Evolutionary conservation across 148 eudicot species (phyloP).

Genomic region (Silene uniflora): DNA sequence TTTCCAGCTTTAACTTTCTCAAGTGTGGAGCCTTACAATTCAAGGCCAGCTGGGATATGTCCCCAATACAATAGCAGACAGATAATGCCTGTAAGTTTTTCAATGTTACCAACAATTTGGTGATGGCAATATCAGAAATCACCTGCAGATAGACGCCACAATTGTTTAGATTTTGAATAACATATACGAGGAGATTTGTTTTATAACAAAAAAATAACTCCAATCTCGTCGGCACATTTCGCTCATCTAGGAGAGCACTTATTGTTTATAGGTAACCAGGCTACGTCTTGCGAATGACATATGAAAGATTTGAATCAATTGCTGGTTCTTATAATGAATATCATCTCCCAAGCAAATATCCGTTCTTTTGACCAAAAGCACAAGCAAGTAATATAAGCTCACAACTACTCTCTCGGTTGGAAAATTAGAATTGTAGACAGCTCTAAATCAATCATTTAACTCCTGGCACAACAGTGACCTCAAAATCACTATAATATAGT

Average conservation of each 20-base stretch:
- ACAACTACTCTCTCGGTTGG: background rate
- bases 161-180: slow-evolving; percentile 6
- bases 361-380: background rate
- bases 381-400: background rate
- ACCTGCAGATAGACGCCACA: slow-evolving; percentile 38
- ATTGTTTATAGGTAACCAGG: background rate
- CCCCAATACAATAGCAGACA: slow-evolving; percentile 82
- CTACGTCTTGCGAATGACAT: background rate
- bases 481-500: background rate
- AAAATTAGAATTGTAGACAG: background rate
- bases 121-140: slow-evolving; percentile 53
- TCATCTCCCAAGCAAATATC: background rate
- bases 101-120: slow-evolving; percentile 38
- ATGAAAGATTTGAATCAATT: background rate
- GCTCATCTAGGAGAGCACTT: background rate
- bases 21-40: slow-evolving; percentile 46
- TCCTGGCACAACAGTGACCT: background rate
- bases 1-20: slow-evolving; percentile 73
- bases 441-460: background rate
- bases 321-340: background rate
- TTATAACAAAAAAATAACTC: background rate
- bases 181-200: background rate
- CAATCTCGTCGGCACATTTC: background rate
- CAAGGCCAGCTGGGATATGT: slow-evolving; percentile 51
- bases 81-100: slow-evolving; percentile 54